Base-by-base conservation (phyloP, 352 stramenopile species). In the Pythium phragmitis region DNA sequence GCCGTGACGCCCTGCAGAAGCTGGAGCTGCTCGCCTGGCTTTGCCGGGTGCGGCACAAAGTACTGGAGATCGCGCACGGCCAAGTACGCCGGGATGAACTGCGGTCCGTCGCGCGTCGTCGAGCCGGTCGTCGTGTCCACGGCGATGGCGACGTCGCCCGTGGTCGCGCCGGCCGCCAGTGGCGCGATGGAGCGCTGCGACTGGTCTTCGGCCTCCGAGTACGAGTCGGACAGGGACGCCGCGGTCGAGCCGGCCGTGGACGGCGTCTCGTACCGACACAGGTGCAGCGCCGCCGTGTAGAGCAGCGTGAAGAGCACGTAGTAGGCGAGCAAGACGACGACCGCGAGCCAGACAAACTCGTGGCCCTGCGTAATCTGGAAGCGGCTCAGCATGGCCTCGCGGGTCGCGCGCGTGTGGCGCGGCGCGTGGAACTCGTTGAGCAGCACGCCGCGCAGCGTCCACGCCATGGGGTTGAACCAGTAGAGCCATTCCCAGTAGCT, bases 381-480 rank as follows among this genome's bases (percentile, higher is more conserved):
- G 3, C 36, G 26, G 17, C 37, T 55, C 34, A 76, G 51, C 7
- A 49, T 49, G 52, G 52, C 19, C 33, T 59, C 47, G 36, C n/a
- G 34, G 19, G 21, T 13, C 4, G 39, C 36, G 1, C 16, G 9
- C 7, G 39, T 17, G 54, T 60, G 37, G 41, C 42, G 54, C 13
- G 39, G 65, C 67, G 60, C 84, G 34, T 73, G 65, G 56, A 86
- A 89, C 67, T 89, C 70, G 16, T 55, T 78, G 16, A 87, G 68
- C 14, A 74, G 63, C 16, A 85, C 53, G 41, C 63, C 67, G 41
- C 82, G 80, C 19, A 87, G 47, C n/a, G 66, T 65, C 82, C 82
- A 92, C 4, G 77, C 60, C 19, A 92, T 61, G 7, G 85, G 85
- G 60, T 91, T 80, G 34, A 92, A 57, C 74, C 77, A 91, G 68